phyloP scores from a whole-genome alignment of 139 green algal species.

The Picochlorum costavermella region DNA sequence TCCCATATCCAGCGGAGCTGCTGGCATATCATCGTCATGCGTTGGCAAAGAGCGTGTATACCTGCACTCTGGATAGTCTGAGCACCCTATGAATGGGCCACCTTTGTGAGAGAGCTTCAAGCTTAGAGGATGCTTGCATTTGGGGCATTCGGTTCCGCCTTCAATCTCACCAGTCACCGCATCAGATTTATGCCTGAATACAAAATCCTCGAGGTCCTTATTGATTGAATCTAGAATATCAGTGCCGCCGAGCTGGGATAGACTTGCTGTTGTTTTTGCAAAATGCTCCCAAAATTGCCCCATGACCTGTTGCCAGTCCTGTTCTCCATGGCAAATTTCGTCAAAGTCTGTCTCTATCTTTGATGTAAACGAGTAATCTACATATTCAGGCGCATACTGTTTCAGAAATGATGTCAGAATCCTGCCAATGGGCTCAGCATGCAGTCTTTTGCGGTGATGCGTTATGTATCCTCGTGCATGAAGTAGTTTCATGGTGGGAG shows the following conservation, averaged over 20 bases:
- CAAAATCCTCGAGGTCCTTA: constrained; percentile 22
- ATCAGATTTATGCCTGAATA: constrained; percentile 25
- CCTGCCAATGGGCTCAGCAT: constrained; percentile 46
- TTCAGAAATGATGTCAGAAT: constrained; percentile 68
- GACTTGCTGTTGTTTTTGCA: constrained; percentile 13
- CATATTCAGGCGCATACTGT: constrained; percentile 61
- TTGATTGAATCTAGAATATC: constrained; percentile 63
- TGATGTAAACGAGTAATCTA: constrained; percentile 75
- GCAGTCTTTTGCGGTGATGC: constrained; percentile 30
- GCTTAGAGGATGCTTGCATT: constrained; percentile 16
- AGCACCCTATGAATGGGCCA: constrained; percentile 46
- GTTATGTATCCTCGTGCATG: constrained; percentile 61
- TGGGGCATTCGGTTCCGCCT: background rate
- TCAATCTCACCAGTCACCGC: background rate
- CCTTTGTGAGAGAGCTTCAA: constrained; percentile 15
- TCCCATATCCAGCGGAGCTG: background rate
- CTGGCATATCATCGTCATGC: background rate
- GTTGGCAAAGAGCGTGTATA: constrained; percentile 22
- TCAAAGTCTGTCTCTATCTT: constrained; percentile 56
- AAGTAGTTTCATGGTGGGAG: constrained; percentile 67
- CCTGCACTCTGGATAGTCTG: constrained; percentile 35
- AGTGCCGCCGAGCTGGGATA: constrained; percentile 24
- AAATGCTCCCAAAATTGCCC: constrained; percentile 59
- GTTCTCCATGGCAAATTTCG: constrained; percentile 42
- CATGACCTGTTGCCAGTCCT: constrained; percentile 46